phyloP scores from a whole-genome alignment of 2,329 filamentous ascomycete genomes.

The Basipetospora chlamydospora region DNA sequence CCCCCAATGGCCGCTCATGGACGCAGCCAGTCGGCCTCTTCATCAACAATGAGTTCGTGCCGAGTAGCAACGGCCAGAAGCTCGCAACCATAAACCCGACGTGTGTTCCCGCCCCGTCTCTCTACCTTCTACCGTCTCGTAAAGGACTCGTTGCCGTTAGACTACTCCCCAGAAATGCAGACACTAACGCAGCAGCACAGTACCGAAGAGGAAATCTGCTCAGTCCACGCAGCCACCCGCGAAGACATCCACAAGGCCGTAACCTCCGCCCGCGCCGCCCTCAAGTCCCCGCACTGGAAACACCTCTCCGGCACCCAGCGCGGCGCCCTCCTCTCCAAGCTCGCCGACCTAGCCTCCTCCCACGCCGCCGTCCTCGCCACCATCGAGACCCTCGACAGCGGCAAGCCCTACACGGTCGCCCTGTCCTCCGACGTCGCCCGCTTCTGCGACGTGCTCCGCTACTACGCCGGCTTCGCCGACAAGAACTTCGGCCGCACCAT shows the following conservation, averaged over 20 bases:
- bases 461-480: constrained; percentile 69
- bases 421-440: constrained; percentile 47
- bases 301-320: constrained; percentile 53
- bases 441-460: constrained; percentile 39
- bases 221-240: constrained; percentile 52
- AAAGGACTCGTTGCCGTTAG: not conserved
- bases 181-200: constrained; percentile 11
- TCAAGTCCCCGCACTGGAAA: constrained; percentile 53
- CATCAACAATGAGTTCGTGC: constrained; percentile 70
- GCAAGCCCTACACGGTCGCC: constrained; percentile 56
- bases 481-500: constrained; percentile 71
- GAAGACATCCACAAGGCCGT: constrained; percentile 59
- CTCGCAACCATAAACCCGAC: constrained; percentile 55
- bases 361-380: constrained; percentile 37
- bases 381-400: constrained; percentile 66
- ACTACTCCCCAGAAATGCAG: not conserved
- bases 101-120: constrained; percentile 24
- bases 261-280: constrained; percentile 51
- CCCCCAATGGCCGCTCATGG: constrained; percentile 63
- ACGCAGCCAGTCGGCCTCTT: constrained; percentile 63
- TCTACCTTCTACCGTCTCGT: not conserved
- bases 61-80: constrained; percentile 48
- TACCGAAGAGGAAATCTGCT: constrained; percentile 51
- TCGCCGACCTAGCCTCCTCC: constrained; percentile 53
- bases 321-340: constrained; percentile 52